Evolutionary conservation across 768 basidiomycete genomes (phyloP), one percentile per base, ranked within the genome.

Genomic region (Pleurotus ostreatus): DNA sequence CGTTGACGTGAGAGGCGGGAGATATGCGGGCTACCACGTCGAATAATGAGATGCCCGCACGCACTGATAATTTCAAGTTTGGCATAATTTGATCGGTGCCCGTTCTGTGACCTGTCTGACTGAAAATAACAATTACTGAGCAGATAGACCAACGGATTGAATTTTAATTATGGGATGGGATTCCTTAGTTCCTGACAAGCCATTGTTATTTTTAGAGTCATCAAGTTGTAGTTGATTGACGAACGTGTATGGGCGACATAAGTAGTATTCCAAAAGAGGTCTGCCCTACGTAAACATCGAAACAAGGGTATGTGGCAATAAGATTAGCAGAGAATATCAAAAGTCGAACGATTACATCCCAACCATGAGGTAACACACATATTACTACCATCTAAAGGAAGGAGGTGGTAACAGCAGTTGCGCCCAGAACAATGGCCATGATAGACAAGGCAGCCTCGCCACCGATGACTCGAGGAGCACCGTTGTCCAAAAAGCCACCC

Each of bases 401-500:
- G 12, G 51, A 52, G 51, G 41, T 40, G 16, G 51, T 41, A 39
- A 53, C 51, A 22, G 51, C 51, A 39, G 37, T 40, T 39, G 51
- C 51, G 51, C 51, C 51, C 51, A 53, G 20, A 20, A 38, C 39
- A 23, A 53, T 18, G 22, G 51, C 51, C n/a, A 53, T 22, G 39
- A 53, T 40, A n/a, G 51, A 20, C 7, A 53, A 37, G n/a, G 51
- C 51, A 12, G 11, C 15, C 38, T 53, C 41, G 58, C 59, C 57
- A 9, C 60, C 63, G 54, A 66, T 12, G 15, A 51, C 16, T 20
- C 51, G 43, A 30, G 59, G 55, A 34, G 68, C 70, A 18, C 67
- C 68, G 26, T 57, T 58, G 55, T 61, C 51, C 40, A 65, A 52
- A 49, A 74, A 60, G 52, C 75, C 75, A 45, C 74, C 20, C 4